A percentile compares a stretch with the other conserved stretches of the same genome.
Conservation (phyloP, 495 filamentous ascomycete species). For the Symbiotaphrina buchneri region DNA sequence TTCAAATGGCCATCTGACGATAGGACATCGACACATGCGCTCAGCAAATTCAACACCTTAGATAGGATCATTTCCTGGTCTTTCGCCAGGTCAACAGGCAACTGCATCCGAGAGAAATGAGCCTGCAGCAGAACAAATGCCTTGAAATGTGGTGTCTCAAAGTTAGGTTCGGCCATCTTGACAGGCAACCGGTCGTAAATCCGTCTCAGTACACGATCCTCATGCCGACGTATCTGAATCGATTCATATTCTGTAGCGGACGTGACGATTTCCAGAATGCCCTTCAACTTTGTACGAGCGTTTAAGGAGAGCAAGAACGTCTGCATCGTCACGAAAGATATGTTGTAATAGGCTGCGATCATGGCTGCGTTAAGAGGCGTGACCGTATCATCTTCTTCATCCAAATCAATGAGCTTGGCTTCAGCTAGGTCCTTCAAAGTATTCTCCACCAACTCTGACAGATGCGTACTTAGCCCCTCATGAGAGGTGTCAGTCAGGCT, state of each 20-base stretch:
- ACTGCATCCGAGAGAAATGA: constrained; percentile 90
- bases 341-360: constrained; percentile 98
- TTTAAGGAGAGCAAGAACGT: constrained; percentile 93
- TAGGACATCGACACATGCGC: constrained; percentile 83
- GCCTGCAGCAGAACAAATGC: constrained; percentile 90
- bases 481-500: constrained; percentile 73
- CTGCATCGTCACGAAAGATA: constrained; percentile 98
- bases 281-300: constrained; percentile 77
- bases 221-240: constrained; percentile 85
- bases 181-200: constrained; percentile 90
- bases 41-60: constrained; percentile 72
- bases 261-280: constrained; percentile 89
- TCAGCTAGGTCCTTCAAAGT: constrained; percentile 81
- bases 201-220: constrained; percentile 67
- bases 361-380: constrained; percentile 83
- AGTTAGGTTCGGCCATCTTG: constrained; percentile 70
- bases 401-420: constrained; percentile 87
- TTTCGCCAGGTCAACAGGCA: constrained; percentile 91
- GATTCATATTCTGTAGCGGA: constrained; percentile 92
- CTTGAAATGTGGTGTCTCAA: constrained; percentile 95
- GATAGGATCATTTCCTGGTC: constrained; percentile 78
- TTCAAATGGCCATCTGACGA: constrained; percentile 93
- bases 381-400: constrained; percentile 88
- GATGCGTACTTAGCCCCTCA: constrained; percentile 77
- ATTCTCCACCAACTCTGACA: constrained; percentile 87